A percentile compares a stretch with the other conserved stretches of the same genome.
These are phyloP conservation scores for Cercophora scortea DNA, from an alignment of 495 filamentous ascomycete species.

Conservation along the genomic window DNA sequence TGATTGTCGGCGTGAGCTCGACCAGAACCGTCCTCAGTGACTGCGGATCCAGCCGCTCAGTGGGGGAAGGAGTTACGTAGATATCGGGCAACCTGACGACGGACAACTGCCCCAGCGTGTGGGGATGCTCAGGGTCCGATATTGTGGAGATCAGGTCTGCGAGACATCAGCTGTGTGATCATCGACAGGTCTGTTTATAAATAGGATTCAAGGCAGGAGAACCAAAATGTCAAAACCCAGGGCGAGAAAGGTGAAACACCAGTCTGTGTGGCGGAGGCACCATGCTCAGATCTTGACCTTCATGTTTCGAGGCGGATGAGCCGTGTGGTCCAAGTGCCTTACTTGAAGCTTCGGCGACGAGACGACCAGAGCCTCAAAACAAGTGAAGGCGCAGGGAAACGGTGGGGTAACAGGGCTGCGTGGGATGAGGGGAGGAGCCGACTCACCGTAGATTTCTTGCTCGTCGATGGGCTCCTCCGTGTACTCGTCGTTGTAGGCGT, in stretches of 20 bases:
- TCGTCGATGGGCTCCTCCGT: slow-evolving; percentile 79
- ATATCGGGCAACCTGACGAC: slow-evolving; percentile 95
- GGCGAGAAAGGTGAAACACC: slow-evolving; percentile 1
- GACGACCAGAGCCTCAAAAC: not conserved
- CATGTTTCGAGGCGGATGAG: not conserved
- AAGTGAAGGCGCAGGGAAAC: not conserved
- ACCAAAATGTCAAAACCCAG: not conserved
- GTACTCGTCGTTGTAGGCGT: slow-evolving; percentile 39
- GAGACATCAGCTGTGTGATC: slow-evolving; percentile 33
- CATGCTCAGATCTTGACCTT: not conserved
- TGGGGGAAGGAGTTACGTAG: slow-evolving; percentile 55
- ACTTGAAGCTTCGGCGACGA: not conserved
- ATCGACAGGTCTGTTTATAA: slow-evolving; percentile 3
- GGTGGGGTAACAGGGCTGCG: not conserved
- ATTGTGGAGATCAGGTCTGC: slow-evolving; percentile 88
- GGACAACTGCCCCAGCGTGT: slow-evolving; percentile 83
- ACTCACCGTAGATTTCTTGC: slow-evolving; percentile 87
- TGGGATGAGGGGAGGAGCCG: not conserved
- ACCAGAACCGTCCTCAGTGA: slow-evolving; percentile 49
- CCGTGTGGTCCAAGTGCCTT: not conserved
- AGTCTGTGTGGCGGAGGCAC: not conserved
- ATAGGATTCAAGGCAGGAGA: slow-evolving; percentile 2
- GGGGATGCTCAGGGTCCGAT: slow-evolving; percentile 91
- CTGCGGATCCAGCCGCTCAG: slow-evolving; percentile 34
- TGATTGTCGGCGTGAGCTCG: slow-evolving; percentile 91